A percentile compares a stretch with the other conserved stretches of the same genome.
Conservation (phyloP, 164 flowering plant species). For the Nymphaea colorata region DNA sequence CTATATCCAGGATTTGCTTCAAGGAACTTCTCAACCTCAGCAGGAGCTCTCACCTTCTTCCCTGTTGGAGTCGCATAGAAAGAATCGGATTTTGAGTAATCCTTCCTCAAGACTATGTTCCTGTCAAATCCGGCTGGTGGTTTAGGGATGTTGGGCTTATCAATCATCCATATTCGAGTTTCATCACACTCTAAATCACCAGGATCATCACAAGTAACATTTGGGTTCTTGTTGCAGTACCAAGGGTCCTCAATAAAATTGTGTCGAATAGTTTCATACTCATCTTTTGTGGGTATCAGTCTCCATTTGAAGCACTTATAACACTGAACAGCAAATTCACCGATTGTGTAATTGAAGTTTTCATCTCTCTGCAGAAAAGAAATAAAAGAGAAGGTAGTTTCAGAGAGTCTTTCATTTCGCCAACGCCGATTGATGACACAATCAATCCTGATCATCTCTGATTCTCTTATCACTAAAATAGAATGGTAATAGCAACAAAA, state of each 20-base stretch:
- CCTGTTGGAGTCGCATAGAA: conserved; percentile 50
- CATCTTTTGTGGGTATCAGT: conserved; percentile 44
- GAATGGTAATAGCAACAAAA: not conserved
- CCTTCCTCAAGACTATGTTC: conserved; percentile 37
- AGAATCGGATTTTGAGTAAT: conserved; percentile 54
- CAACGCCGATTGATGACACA: not conserved
- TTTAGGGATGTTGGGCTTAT: conserved; percentile 69
- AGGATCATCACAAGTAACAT: conserved; percentile 52
- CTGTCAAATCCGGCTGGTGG: conserved; percentile 68
- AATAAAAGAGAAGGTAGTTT: not conserved
- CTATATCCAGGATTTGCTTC: conserved; percentile 35
- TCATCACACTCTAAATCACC: conserved; percentile 61
- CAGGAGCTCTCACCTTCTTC: conserved; percentile 37
- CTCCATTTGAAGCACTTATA: conserved; percentile 74
- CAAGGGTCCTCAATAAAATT: conserved; percentile 44
- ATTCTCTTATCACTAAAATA: not conserved
- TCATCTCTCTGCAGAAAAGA: conserved; percentile 7
- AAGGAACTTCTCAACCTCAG: conserved; percentile 38
- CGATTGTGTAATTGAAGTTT: conserved; percentile 5
- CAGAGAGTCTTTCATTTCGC: not conserved
- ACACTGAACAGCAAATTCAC: conserved; percentile 57
- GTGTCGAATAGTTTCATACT: conserved; percentile 61
- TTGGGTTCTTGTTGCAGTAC: conserved; percentile 31
- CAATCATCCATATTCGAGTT: conserved; percentile 57
- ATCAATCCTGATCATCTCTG: not conserved